phyloP scores from a whole-genome alignment of 495 filamentous ascomycete genomes.

The Xeromyces bisporus region DNA sequence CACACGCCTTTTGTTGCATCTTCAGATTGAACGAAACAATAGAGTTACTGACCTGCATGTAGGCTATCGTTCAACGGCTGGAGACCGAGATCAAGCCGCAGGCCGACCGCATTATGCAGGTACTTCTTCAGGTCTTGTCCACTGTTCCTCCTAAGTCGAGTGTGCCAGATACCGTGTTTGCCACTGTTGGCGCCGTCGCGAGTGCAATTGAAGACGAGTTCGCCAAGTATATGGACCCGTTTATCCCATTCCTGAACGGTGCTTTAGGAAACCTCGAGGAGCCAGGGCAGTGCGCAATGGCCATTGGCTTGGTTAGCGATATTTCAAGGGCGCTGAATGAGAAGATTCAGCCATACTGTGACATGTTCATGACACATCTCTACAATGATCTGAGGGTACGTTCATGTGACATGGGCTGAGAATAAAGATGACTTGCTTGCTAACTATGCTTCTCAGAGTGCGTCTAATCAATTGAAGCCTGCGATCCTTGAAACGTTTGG shows the following conservation, averaged over 20 bases:
- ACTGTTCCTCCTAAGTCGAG: conserved; percentile 75
- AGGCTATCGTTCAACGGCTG: conserved; percentile 75
- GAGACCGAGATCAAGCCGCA: conserved; percentile 84
- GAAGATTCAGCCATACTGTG: conserved; percentile 83
- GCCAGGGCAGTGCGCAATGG: conserved; percentile 84
- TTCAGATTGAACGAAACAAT: neutral
- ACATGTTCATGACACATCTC: conserved; percentile 92
- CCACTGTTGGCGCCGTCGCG: conserved; percentile 69
- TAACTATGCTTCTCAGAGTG: conserved; percentile 20
- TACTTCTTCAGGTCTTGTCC: conserved; percentile 60
- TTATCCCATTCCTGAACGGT: conserved; percentile 77
- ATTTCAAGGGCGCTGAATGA: conserved; percentile 82
- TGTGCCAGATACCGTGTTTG: conserved; percentile 86
- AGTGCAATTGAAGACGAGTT: conserved; percentile 85
- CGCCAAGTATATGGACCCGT: conserved; percentile 89
- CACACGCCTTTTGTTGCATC: neutral
- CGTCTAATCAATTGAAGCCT: conserved; percentile 93
- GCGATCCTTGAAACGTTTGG: conserved; percentile 96
- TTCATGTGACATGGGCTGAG: too few species aligned
- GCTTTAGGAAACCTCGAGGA: conserved; percentile 92
- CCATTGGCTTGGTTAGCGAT: conserved; percentile 91
- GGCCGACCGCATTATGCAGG: conserved; percentile 83
- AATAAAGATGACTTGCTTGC: conserved; percentile 30
- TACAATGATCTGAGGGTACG: conserved; percentile 75
- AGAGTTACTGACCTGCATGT: neutral